Conservation (phyloP, 2,329 filamentous ascomycete species). For the Lanzia echinophila region DNA sequence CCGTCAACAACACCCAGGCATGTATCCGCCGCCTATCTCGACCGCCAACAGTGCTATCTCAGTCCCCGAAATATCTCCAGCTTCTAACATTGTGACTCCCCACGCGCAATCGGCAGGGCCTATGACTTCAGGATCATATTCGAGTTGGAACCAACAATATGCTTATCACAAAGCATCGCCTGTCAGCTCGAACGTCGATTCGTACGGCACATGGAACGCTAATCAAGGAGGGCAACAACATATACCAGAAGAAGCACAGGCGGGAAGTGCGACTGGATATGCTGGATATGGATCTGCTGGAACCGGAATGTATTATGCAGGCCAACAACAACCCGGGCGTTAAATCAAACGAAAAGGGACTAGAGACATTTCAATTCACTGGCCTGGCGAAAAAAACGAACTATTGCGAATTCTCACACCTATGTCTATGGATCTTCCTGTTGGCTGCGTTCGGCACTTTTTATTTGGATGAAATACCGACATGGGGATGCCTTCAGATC, state of each 20-base stretch:
- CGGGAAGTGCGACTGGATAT: conserved; percentile 12
- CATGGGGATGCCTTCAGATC: background rate
- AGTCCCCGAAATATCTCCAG: conserved; percentile 17
- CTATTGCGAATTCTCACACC: background rate
- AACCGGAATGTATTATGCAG: conserved; percentile 23
- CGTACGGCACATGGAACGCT: conserved; percentile 23
- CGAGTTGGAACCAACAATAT: conserved; percentile 23
- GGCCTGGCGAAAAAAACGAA: background rate
- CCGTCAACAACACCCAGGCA: conserved; percentile 9
- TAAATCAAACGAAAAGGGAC: background rate
- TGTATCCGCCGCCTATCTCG: conserved; percentile 26
- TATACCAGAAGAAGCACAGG: conserved; percentile 12
- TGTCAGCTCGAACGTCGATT: conserved; percentile 17
- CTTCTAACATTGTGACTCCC: conserved; percentile 15
- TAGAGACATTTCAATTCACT: background rate
- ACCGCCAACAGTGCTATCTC: conserved; percentile 19
- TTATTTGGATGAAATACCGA: background rate
- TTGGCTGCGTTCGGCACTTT: background rate
- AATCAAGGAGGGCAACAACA: conserved; percentile 17
- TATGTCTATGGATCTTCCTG: background rate
- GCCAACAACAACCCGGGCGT: conserved; percentile 17
- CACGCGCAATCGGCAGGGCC: conserved; percentile 19
- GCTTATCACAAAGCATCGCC: conserved; percentile 23
- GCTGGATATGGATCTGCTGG: conserved; percentile 23
- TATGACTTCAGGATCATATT: conserved; percentile 17